Evolutionary conservation across 345 rosid genomes (phyloP), one percentile per base, ranked within the genome.

Genomic region (Murraya koenigii): DNA sequence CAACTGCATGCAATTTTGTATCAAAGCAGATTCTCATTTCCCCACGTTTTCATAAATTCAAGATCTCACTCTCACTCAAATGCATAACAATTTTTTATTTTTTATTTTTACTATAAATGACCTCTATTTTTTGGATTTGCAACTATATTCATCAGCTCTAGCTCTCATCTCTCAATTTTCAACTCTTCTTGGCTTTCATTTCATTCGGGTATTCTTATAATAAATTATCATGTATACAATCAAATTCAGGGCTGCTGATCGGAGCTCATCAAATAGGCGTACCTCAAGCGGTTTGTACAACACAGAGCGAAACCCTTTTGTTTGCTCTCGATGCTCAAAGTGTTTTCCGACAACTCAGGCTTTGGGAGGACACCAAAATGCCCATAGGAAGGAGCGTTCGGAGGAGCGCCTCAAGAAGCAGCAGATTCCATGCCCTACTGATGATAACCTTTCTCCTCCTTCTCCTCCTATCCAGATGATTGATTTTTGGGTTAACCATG

Each of bases 281-380:
- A 13, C 17, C 3, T 44, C 49, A 13, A 44, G 23, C 39, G 4
- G 39, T 6, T 36, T 17, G 23, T 33, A 30, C 66, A 49, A 63
- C 8, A 6, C 26, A 38, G 47, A 38, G 22, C 59, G 71, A 4
- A 6, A 23, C 32, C 11, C 44, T 66, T 75, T 69, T 10, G 3
- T 49, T 3, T 80, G 83, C 76, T 0, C 68, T 22, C 76, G 52
- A 19, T 80, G 83, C 73, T 56, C 76, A 41, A 80, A 28, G 25
- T 8, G 38, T 26, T 80, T 76, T 59, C 76, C 63, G 11, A 19
- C 77, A 25, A 6, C 22, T 3, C 77, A 76, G 11, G 76, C 83
- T 41, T 75, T 80, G 4, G 63, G 77, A 22, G 80, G 80, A 11
- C 83, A 80, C 35, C 77, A 71, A 26, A 80, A 76, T 32, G 83